These are phyloP conservation scores for Dichotomopilus funicola DNA, from an alignment of 2,329 filamentous ascomycete genomes.

Conservation along the genomic window DNA sequence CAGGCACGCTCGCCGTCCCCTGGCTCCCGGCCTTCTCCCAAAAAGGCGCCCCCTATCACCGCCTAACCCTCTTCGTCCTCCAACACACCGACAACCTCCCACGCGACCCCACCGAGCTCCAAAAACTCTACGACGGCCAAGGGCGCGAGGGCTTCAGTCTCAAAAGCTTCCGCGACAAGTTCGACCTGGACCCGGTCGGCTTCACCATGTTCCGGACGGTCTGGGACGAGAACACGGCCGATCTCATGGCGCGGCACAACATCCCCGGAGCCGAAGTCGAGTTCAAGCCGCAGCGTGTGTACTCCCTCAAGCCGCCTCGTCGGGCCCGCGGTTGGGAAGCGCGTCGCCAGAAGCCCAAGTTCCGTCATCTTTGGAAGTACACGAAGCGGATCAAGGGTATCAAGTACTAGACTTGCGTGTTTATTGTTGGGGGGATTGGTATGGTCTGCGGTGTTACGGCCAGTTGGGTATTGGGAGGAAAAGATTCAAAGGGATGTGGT, in stretches of 20 bases:
- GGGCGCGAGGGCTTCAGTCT: conserved; percentile 65
- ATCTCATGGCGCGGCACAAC: conserved; percentile 74
- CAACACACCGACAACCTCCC: conserved; percentile 62
- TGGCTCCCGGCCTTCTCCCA: conserved; percentile 85
- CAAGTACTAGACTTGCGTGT: conserved; percentile 11
- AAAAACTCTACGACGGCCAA: conserved; percentile 39
- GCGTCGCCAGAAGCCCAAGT: conserved; percentile 59
- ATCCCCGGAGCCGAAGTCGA: conserved; percentile 74
- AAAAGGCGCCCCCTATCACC: conserved; percentile 87
- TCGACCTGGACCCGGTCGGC: conserved; percentile 66
- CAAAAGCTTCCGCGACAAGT: conserved; percentile 65
- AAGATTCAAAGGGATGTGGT: neutral
- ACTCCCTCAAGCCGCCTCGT: conserved; percentile 57
- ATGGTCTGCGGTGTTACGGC: no score
- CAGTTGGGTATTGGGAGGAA: neutral
- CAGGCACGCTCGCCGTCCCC: conserved; percentile 59
- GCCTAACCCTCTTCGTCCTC: conserved; percentile 74
- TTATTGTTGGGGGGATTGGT: neutral
- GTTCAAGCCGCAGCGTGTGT: conserved; percentile 72
- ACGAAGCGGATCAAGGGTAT: conserved; percentile 46
- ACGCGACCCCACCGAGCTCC: conserved; percentile 53
- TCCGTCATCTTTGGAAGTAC: conserved; percentile 58
- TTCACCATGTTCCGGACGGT: conserved; percentile 80
- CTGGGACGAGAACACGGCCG: conserved; percentile 85
- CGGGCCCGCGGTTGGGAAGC: conserved; percentile 61